These are phyloP conservation scores for Ascochyta clinopodiicola DNA, from an alignment of 2,329 filamentous ascomycete species.

Conservation along the genomic window DNA sequence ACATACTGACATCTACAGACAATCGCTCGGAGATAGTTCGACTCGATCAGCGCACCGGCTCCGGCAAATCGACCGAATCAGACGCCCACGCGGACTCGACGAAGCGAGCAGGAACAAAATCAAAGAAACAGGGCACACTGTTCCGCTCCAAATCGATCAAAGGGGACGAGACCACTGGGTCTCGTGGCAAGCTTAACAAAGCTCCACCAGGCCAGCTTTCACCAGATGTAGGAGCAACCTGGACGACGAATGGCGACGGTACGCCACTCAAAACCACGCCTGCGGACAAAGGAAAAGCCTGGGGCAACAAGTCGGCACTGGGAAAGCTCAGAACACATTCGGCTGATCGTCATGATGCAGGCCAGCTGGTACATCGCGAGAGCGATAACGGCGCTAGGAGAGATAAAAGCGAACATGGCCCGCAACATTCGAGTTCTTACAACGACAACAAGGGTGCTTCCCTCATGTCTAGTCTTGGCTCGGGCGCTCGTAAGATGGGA, in stretches of 20 bases:
- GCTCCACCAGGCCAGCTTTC: conserved; percentile 39
- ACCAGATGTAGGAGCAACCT: conserved; percentile 37
- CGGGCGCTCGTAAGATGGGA: conserved; percentile 74
- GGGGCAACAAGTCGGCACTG: conserved; percentile 71
- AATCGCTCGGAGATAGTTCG: conserved; percentile 40
- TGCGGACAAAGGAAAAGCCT: conserved; percentile 69
- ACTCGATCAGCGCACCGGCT: conserved; percentile 37
- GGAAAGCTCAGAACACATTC: conserved; percentile 70
- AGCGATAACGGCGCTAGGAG: conserved; percentile 35
- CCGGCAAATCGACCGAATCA: conserved; percentile 39
- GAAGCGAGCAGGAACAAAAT: conserved; percentile 34
- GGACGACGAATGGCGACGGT: conserved; percentile 45
- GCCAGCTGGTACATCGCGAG: conserved; percentile 40
- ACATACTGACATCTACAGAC: conserved; percentile 31
- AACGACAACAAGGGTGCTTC: conserved; percentile 67
- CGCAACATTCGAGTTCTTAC: conserved; percentile 56
- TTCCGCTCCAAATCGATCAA: conserved; percentile 54
- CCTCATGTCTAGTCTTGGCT: conserved; percentile 77
- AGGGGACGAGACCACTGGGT: conserved; percentile 46
- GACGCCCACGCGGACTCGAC: conserved; percentile 29
- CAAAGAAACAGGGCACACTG: conserved; percentile 48
- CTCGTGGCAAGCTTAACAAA: conserved; percentile 43
- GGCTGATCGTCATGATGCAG: conserved; percentile 65
- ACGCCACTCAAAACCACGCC: conserved; percentile 68
- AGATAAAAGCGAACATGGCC: conserved; percentile 43